phyloP scores from a whole-genome alignment of 2,329 filamentous ascomycete species.

The Alternaria angustiovoidea region DNA sequence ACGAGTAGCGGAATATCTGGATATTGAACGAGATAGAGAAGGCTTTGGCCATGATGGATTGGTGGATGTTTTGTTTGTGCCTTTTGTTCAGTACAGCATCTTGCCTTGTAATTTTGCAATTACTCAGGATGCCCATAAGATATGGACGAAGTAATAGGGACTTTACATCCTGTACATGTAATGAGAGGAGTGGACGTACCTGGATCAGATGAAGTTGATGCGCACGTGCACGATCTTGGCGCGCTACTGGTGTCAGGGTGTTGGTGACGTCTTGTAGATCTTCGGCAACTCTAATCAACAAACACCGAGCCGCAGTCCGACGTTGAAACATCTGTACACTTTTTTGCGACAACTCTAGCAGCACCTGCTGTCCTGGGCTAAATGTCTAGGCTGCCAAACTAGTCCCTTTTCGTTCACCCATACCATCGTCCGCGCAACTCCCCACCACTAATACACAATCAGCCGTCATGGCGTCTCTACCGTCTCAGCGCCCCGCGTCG shows the following conservation, averaged over 20 bases:
- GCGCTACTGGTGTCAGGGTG: conserved; percentile 8
- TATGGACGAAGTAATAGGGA: neutral
- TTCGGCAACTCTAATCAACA: conserved; percentile 29
- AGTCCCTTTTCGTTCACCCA: neutral
- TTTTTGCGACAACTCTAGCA: neutral
- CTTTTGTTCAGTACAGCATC: neutral
- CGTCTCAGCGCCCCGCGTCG: conserved; percentile 47
- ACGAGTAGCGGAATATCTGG: neutral
- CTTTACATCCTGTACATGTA: neutral
- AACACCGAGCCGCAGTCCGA: conserved; percentile 22
- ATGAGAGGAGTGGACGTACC: neutral
- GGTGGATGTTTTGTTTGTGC: neutral
- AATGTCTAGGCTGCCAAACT: neutral
- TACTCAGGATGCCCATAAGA: neutral
- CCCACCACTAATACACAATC: neutral
- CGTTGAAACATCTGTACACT: neutral
- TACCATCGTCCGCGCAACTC: neutral
- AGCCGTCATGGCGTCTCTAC: conserved; percentile 53
- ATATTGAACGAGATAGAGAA: neutral
- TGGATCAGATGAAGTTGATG: neutral
- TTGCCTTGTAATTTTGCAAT: neutral
- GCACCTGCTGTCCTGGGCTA: neutral
- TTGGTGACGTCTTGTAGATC: conserved; percentile 24
- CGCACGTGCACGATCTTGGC: conserved; percentile 28
- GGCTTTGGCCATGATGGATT: neutral